A percentile compares a stretch with the other conserved stretches of the same genome.
Conservation (phyloP, 2,329 filamentous ascomycete genomes). For the Cytospora mali region DNA sequence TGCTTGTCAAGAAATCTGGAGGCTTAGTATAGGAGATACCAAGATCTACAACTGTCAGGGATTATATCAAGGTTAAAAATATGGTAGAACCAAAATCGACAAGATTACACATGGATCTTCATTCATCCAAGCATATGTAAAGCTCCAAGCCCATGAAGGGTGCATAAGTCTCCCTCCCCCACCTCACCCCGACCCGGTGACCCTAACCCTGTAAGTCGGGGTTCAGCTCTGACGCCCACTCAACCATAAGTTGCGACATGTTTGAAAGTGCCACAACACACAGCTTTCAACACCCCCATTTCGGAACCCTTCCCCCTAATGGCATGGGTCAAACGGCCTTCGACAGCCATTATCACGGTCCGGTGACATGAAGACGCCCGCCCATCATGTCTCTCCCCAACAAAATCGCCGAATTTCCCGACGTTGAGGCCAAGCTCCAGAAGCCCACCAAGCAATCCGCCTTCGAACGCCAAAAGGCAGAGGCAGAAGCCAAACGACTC, state of each 20-base stretch:
- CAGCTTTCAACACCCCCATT: background rate
- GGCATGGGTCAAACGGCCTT: slow-evolving; percentile 1
- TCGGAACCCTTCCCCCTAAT: background rate
- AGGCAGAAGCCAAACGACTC: slow-evolving; percentile 84
- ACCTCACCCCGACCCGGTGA: too few species aligned
- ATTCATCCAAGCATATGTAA: too few species aligned
- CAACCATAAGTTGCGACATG: background rate
- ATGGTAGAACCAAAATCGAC: too few species aligned
- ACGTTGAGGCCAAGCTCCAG: slow-evolving; percentile 75
- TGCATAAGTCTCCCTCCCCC: too few species aligned
- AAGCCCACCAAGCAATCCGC: slow-evolving; percentile 81
- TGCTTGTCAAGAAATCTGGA: too few species aligned
- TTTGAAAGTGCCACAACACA: background rate
- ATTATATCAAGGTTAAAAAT: too few species aligned
- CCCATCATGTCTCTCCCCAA: slow-evolving; percentile 51
- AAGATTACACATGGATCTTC: too few species aligned
- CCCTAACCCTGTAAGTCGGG: background rate
- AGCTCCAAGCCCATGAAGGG: too few species aligned
- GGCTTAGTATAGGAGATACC: too few species aligned
- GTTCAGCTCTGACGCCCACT: slow-evolving; percentile 7
- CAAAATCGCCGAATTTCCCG: slow-evolving; percentile 63
- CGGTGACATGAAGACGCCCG: slow-evolving; percentile 16
- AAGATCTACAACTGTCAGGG: too few species aligned
- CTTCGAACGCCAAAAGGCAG: slow-evolving; percentile 86
- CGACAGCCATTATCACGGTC: background rate